Evolutionary conservation across 2,329 filamentous ascomycete species (phyloP).

Genomic region (Lojkania enalia): DNA sequence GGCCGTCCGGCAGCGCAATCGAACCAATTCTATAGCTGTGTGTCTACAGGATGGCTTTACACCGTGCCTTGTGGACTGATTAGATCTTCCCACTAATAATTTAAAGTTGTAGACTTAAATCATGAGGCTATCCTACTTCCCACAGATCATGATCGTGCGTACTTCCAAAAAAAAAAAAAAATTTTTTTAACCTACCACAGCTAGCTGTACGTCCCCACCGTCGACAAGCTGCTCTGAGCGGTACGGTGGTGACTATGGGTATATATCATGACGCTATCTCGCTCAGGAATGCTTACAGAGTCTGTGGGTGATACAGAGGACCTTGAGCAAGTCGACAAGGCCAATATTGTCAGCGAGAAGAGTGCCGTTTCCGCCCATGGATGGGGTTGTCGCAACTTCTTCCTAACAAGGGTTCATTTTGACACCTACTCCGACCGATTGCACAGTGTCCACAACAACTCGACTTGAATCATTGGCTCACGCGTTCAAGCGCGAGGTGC

Average conservation of each 20-base stretch:
- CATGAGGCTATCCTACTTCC: conserved; percentile 74
- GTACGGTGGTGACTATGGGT: conserved; percentile 72
- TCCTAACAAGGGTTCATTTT: conserved; percentile 8
- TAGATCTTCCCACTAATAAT: conserved; percentile 24
- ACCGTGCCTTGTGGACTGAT: background rate
- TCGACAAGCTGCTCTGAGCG: conserved; percentile 77
- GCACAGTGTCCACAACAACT: conserved; percentile 24
- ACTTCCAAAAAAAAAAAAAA: conserved; percentile 68
- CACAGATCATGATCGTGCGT: conserved; percentile 73
- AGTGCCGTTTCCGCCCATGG: conserved; percentile 1
- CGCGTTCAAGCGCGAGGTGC: conserved; percentile 52
- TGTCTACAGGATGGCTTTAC: conserved; percentile 64
- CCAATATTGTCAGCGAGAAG: conserved; percentile 16
- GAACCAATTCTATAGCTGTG: conserved; percentile 75
- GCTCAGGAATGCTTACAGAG: conserved; percentile 74
- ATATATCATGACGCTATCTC: conserved; percentile 68
- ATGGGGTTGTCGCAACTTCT: conserved; percentile 9
- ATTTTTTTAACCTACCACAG: too few relatives aligned
- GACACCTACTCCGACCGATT: conserved; percentile 18
- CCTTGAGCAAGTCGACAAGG: background rate
- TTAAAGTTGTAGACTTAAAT: conserved; percentile 64
- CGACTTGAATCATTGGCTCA: conserved; percentile 44
- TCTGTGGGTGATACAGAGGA: conserved; percentile 56
- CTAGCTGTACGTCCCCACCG: conserved; percentile 74
- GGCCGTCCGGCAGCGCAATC: conserved; percentile 62